Base-by-base conservation (phyloP, 2,329 filamentous ascomycete genomes). In the Trichophyton benhamiae region DNA sequence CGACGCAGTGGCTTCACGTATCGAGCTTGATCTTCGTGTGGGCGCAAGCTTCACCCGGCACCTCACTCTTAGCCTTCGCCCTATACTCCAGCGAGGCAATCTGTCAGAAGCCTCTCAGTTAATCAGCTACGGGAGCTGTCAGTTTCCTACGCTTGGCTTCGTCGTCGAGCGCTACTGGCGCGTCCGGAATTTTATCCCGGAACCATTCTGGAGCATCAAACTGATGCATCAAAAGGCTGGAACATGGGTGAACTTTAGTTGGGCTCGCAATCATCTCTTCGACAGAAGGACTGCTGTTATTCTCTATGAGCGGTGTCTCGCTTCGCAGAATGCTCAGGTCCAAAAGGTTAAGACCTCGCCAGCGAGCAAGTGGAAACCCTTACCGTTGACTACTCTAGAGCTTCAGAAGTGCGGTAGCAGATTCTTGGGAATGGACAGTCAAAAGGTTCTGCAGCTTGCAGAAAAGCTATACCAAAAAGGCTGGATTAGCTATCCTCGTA, bases 21-120 rank as follows among this genome's bases (percentile, higher is more conserved):
- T 60, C 30, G 58, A 60, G 58, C 58, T 60, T 42, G 58, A 60
- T 52, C 58, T 60, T 60, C 58, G 58, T 52, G 44, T 60, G 41
- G 58, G 44, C 58, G 41, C 58, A 60, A 60, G 58, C 42, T 60
- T 60, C 42, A 60, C 58, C 41, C 58, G 58, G 58, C 58, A 53
- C 58, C 58, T 60, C 58, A 60, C 58, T 60, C 42, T 60, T 25
- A 38, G 55, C 55, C 55, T 58, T 58, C 15, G 55, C 48, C 58
- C 58, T 33, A 3, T 59, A 59, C 58, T 59, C 42, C 58, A 59
- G 58, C 58, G 58, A 59, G 58, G 58, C 58, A 59, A 49, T 59
- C 41, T 59, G 41, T 59, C 58, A 59, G 58, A 59, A 49, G 20
- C 58, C 58, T 59, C 41, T 49, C 58, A 59, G 49, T 49, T 59